Conservation (phyloP, 768 basidiomycete species). For the Candolleomyces aberdarensis region DNA sequence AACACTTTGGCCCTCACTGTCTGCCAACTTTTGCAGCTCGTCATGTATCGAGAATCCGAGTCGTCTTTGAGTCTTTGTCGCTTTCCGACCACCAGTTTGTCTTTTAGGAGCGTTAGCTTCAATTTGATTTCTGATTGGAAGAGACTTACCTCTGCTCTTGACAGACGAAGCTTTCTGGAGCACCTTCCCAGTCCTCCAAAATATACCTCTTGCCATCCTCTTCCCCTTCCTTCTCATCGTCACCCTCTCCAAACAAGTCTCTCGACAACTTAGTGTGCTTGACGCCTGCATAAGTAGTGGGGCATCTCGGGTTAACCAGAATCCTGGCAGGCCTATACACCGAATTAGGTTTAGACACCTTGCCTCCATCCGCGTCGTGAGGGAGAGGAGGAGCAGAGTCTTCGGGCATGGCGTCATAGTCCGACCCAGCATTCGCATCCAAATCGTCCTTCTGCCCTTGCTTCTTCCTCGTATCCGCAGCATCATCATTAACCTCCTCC, state of each 20-base stretch:
- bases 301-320: conserved; percentile 92
- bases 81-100: conserved; percentile 85
- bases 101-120: conserved; percentile 30
- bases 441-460: conserved; percentile 43
- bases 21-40: conserved; percentile 38
- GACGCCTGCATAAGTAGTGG: conserved; percentile 97
- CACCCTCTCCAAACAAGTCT: conserved; percentile 87
- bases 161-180: conserved; percentile 97
- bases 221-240: conserved; percentile 43
- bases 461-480: conserved; percentile 23
- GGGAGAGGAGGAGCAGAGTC: conserved; percentile 40
- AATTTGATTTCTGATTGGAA: neutral
- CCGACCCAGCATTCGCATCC: conserved; percentile 82
- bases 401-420: conserved; percentile 84
- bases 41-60: conserved; percentile 82
- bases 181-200: conserved; percentile 92
- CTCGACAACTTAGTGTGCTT: conserved; percentile 94
- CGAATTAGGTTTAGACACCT: conserved; percentile 77
- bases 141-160: conserved; percentile 80
- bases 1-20: no score
- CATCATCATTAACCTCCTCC: conserved; percentile 34
- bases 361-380: conserved; percentile 18
- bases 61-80: conserved; percentile 83
- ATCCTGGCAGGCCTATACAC: conserved; percentile 88
- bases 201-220: conserved; percentile 82